Evolutionary conservation across 2,329 filamentous ascomycete genomes (phyloP).

Genomic region (Paecilomyces formosus): DNA sequence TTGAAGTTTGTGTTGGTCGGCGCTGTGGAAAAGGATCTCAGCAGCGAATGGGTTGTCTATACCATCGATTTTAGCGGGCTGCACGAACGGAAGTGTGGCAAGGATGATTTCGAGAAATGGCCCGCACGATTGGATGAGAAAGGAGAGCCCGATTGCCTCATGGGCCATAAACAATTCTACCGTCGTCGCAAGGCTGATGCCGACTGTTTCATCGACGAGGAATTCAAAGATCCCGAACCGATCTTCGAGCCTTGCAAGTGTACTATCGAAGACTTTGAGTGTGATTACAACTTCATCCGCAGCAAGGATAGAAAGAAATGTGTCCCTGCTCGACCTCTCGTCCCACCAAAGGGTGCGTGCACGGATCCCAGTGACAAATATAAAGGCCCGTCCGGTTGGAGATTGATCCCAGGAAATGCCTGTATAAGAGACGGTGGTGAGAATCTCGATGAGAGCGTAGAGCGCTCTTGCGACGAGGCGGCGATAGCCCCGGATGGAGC

Average conservation of each 20-base stretch:
- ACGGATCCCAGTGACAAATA: conserved; percentile 65
- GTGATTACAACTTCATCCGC: conserved; percentile 82
- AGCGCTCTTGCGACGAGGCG: conserved; percentile 67
- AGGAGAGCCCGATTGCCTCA: conserved; percentile 77
- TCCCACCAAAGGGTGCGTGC: conserved; percentile 66
- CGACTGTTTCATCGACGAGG: conserved; percentile 79
- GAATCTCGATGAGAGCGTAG: conserved; percentile 64
- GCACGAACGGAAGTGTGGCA: conserved; percentile 69
- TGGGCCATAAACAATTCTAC: conserved; percentile 92
- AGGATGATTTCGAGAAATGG: conserved; percentile 74
- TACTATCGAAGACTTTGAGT: conserved; percentile 81
- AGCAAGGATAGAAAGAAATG: conserved; percentile 62
- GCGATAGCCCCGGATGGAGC: conserved; percentile 52
- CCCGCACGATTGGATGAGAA: conserved; percentile 73
- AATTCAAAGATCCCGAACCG: conserved; percentile 71
- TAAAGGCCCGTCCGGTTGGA: conserved; percentile 81
- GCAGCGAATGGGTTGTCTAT: conserved; percentile 55
- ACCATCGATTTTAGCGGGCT: conserved; percentile 77
- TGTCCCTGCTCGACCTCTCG: conserved; percentile 53
- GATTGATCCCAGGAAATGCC: conserved; percentile 77
- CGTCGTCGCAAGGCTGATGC: conserved; percentile 76
- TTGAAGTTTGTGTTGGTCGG: conserved; percentile 81
- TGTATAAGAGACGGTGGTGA: conserved; percentile 56
- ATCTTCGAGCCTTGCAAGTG: conserved; percentile 72
- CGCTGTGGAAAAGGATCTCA: conserved; percentile 42